These are phyloP conservation scores for Mycosphaerelloides madeirae DNA, from an alignment of 2,329 filamentous ascomycete species.

Conservation along the genomic window DNA sequence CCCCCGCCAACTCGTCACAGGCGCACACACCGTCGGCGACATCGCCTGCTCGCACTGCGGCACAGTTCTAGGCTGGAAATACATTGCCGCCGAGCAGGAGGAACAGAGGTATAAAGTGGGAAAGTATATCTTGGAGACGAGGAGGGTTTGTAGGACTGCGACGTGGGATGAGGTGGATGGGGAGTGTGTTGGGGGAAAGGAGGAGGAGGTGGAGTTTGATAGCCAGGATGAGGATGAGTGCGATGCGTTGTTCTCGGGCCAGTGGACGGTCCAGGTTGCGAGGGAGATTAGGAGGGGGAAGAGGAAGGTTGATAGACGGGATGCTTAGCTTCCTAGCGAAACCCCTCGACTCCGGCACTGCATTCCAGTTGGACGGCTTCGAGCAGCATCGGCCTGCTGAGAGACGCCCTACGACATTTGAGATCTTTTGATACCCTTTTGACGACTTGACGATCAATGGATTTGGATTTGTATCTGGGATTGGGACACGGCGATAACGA, in stretches of 20 bases:
- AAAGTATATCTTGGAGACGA: slow-evolving; percentile 63
- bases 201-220: slow-evolving; percentile 53
- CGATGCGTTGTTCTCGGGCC: slow-evolving; percentile 59
- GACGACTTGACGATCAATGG: too few species aligned
- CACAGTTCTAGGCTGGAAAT: slow-evolving; percentile 59
- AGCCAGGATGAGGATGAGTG: slow-evolving; percentile 64
- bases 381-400: too few species aligned
- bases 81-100: slow-evolving; percentile 58
- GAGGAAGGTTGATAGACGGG: slow-evolving; percentile 4
- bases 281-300: slow-evolving; percentile 33
- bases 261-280: slow-evolving; percentile 56
- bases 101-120: slow-evolving; percentile 60
- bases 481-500: too few species aligned
- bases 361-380: too few species aligned
- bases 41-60: slow-evolving; percentile 55
- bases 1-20: slow-evolving; percentile 57
- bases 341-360: too few species aligned
- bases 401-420: too few species aligned
- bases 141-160: slow-evolving; percentile 46
- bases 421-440: too few species aligned
- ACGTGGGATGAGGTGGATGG: slow-evolving; percentile 48
- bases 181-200: slow-evolving; percentile 2
- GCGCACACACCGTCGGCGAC: slow-evolving; percentile 58
- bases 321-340: too few species aligned
- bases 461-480: too few species aligned